A percentile compares a stretch with the other conserved stretches of the same genome.
phyloP scores from a whole-genome alignment of 176 grass and related monocot species.

The Oryza rufipogon region DNA sequence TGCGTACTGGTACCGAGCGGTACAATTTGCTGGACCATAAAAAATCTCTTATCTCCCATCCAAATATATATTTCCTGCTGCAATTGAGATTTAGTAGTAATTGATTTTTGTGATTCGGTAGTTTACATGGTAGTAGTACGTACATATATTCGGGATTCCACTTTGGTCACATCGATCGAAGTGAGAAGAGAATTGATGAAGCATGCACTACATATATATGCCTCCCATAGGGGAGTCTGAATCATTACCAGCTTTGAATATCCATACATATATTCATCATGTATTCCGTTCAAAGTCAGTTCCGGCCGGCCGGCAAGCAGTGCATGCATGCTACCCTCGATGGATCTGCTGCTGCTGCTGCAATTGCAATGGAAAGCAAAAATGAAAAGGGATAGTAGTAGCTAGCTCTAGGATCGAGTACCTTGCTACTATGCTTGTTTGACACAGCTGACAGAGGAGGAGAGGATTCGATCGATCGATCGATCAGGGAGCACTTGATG shows the following conservation, averaged over 20 bases:
- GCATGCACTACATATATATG: constrained; percentile 8
- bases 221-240: constrained; percentile 28
- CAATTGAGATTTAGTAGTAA: not conserved
- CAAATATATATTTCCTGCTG: no score
- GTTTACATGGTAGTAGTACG: no score
- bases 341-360: not conserved
- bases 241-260: constrained; percentile 42
- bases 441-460: not conserved
- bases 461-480: not conserved
- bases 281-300: not conserved
- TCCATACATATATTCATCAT: not conserved
- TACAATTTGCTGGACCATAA: no score
- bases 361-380: not conserved
- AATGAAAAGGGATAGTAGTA: not conserved
- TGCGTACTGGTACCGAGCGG: no score
- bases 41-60: no score
- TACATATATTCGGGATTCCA: not conserved
- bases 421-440: no score
- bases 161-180: not conserved
- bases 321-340: not conserved
- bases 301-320: not conserved
- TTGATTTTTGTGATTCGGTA: no score
- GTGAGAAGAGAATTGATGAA: not conserved
- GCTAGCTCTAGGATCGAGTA: no score
- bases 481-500: no score